Conservation (phyloP, 805 yeast genomes). For the Nakazawaea populi region DNA sequence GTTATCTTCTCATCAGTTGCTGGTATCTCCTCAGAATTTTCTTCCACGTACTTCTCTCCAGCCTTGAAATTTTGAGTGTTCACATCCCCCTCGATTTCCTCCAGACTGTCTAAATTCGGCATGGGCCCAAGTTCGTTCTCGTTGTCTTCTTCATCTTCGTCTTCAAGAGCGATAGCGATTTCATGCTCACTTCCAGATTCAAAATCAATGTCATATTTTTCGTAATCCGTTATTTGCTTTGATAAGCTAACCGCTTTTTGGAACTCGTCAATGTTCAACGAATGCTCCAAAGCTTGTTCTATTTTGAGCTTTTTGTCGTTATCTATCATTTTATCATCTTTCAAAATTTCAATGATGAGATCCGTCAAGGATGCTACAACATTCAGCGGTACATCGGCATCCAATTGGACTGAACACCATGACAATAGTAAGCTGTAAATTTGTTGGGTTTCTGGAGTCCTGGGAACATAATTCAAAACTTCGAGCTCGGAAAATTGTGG, state of each 20-base stretch:
- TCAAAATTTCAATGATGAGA: slow-evolving; percentile 48
- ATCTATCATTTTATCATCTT: slow-evolving; percentile 37
- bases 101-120: too few relatives aligned
- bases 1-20: slow-evolving; percentile 24
- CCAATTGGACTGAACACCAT: slow-evolving; percentile 51
- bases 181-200: slow-evolving; percentile 27
- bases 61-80: too few relatives aligned
- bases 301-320: slow-evolving; percentile 41
- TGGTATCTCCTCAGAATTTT: slow-evolving; percentile 3
- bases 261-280: slow-evolving; percentile 36
- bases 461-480: slow-evolving; percentile 57
- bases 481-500: slow-evolving; percentile 31
- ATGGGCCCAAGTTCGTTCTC: slow-evolving; percentile 8
- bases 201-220: slow-evolving; percentile 13
- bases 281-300: slow-evolving; percentile 40
- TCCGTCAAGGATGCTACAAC: slow-evolving; percentile 70
- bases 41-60: too few relatives aligned
- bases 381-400: slow-evolving; percentile 72
- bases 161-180: slow-evolving; percentile 37
- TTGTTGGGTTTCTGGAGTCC: slow-evolving; percentile 42
- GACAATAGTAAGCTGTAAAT: slow-evolving; percentile 52
- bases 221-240: slow-evolving; percentile 47
- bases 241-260: slow-evolving; percentile 39
- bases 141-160: slow-evolving; percentile 37
- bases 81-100: too few relatives aligned